These are phyloP conservation scores for Podaxis sp. DNA, from an alignment of 768 basidiomycete genomes.

Conservation along the genomic window DNA sequence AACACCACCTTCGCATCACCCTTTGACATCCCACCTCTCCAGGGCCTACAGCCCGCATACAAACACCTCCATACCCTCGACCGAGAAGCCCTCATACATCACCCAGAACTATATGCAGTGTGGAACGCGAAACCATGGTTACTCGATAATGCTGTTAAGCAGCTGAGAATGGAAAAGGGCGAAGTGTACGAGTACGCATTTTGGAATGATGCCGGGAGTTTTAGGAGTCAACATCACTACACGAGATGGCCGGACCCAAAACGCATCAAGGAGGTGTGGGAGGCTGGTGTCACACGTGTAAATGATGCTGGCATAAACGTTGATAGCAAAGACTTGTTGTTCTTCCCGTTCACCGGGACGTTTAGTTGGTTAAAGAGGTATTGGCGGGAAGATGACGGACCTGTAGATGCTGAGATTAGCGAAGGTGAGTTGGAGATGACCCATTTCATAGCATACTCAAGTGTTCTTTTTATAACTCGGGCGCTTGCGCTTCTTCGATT, in stretches of 20 bases:
- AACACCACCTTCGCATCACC: slow-evolving; percentile 42
- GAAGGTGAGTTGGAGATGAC: slow-evolving; percentile 34
- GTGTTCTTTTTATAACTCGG: neutral
- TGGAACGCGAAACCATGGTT: slow-evolving; percentile 55
- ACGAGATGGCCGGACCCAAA: slow-evolving; percentile 41
- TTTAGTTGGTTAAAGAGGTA: slow-evolving; percentile 25
- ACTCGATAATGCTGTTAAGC: slow-evolving; percentile 35
- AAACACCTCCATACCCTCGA: slow-evolving; percentile 39
- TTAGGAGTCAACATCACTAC: slow-evolving; percentile 40
- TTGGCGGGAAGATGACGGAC: slow-evolving; percentile 45
- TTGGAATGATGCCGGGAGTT: slow-evolving; percentile 56
- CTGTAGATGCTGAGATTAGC: slow-evolving; percentile 45
- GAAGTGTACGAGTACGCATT: slow-evolving; percentile 48
- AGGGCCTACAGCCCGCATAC: slow-evolving; percentile 29
- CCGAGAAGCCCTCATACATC: slow-evolving; percentile 37
- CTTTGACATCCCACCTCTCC: slow-evolving; percentile 44
- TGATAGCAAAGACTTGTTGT: slow-evolving; percentile 37
- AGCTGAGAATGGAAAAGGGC: slow-evolving; percentile 16
- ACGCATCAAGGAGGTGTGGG: slow-evolving; percentile 37
- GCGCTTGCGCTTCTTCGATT: neutral
- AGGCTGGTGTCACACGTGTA: slow-evolving; percentile 26
- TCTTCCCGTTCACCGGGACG: slow-evolving; percentile 39
- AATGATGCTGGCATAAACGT: neutral
- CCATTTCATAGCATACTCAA: neutral
- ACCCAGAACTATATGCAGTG: slow-evolving; percentile 47